Base-by-base conservation (phyloP, 345 rosid genomes). In the Cardamine chenopodiifolia region DNA sequence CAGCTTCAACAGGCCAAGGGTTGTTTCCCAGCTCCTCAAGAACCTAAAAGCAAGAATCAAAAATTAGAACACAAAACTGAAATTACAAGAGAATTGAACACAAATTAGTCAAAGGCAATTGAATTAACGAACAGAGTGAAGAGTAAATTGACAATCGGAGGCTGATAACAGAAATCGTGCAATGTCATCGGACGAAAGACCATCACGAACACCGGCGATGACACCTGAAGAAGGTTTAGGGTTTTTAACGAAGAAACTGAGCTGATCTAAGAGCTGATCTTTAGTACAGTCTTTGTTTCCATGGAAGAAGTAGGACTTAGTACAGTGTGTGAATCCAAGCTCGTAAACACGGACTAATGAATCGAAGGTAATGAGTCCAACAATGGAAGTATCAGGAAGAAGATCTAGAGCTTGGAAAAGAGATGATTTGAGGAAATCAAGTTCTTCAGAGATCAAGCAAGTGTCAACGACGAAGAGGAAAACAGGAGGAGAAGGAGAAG, bases 101-200 rank as follows among this genome's bases (percentile, higher is more conserved):
- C 6, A 17, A 74, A n/a, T n/a, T n/a, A n/a, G n/a, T n/a, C n/a
- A n/a, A 55, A 63, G 22, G 26, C 49, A 52, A 10, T 11, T 11
- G 62, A 73, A 47, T 17, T 8, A 14, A 74, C 76, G 25, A 60
- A 90, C 96, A 77, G 92, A 87, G 76, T 90, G 89, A 81, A 95
- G 85, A 53, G 91, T 73, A 60, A 95, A 90, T 73, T 85, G 97
- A 81, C 97, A 90, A 25, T 92, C 93, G 25, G 96, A 84, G 14
- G 91, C 90, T 11, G 99, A 96, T 78, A 88, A 66, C 67, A 95
- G 90, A 79, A 95, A 95, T 62, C 99, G 89, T 10, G 97, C 81
- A 63, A 95, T 92, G 83, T 87, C 87, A 8, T 89, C 94, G 1
- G 92, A 79, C n/a, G 97, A 90, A 52, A 95, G 88, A 26, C 97